Conservation (phyloP, 257 asterid genomes). For the Osmanthus fragrans region DNA sequence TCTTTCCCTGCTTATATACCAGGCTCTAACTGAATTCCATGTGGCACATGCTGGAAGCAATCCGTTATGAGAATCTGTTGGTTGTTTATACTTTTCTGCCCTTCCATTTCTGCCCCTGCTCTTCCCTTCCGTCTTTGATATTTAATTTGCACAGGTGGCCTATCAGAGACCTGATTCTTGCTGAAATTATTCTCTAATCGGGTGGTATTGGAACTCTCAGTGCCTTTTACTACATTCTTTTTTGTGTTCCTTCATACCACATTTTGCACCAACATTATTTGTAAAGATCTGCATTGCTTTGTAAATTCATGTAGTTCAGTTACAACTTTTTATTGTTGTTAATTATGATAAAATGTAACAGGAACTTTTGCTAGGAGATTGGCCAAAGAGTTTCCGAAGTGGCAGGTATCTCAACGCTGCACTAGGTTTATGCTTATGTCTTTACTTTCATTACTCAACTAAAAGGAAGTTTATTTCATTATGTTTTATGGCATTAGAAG, state of each 20-base stretch:
- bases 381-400: slow-evolving; percentile 90
- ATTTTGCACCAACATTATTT: not conserved
- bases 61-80: too few relatives aligned
- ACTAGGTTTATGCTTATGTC: slow-evolving; percentile 13
- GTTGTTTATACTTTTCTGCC: too few relatives aligned
- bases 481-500: not conserved
- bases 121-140: too few relatives aligned
- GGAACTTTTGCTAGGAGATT: slow-evolving; percentile 93
- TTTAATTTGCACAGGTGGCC: too few relatives aligned
- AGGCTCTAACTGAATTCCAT: too few relatives aligned
- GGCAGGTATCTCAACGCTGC: slow-evolving; percentile 64
- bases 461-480: not conserved
- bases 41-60: too few relatives aligned
- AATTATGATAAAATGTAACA: slow-evolving; percentile 34
- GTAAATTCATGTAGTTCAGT: slow-evolving; percentile 9
- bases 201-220: not conserved
- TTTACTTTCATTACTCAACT: not conserved
- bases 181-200: not conserved
- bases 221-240: not conserved
- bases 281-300: slow-evolving; percentile 5
- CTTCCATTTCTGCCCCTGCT: too few relatives aligned
- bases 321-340: slow-evolving; percentile 14
- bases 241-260: not conserved
- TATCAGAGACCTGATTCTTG: not conserved
- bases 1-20: too few relatives aligned